A percentile compares a stretch with the other conserved stretches of the same genome.
Evolutionary conservation across 305 asterid species (phyloP).

Genomic region (Fraxinus latifolia): DNA sequence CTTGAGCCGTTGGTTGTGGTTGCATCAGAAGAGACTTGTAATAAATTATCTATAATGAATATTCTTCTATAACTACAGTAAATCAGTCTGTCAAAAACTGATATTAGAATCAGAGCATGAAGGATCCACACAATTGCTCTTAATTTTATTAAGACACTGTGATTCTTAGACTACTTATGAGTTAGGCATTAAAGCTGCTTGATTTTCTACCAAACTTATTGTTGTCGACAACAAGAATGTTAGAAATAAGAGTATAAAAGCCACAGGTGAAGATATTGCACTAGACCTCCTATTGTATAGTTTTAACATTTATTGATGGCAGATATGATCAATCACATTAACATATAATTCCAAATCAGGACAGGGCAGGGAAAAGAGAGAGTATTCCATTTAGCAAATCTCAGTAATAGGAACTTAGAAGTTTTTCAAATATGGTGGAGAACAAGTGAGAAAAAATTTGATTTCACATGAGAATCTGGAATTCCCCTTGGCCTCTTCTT

Average conservation of each 20-base stretch:
- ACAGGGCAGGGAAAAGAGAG: not conserved
- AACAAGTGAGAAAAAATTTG: not conserved
- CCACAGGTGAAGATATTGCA: not conserved
- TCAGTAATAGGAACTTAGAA: not conserved
- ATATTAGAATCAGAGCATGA: not conserved
- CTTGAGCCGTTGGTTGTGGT: conserved; percentile 5
- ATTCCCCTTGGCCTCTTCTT: not conserved
- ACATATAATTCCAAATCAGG: not conserved
- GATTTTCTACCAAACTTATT: not conserved
- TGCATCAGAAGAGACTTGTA: not conserved
- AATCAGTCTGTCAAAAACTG: not conserved
- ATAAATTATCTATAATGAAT: not conserved
- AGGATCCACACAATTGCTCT: not conserved
- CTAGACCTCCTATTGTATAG: not conserved
- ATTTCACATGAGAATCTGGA: not conserved
- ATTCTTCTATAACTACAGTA: not conserved
- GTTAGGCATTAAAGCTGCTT: not conserved
- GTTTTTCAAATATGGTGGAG: not conserved
- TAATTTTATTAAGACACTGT: not conserved
- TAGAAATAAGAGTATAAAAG: not conserved
- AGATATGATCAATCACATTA: not conserved
- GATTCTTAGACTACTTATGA: not conserved
- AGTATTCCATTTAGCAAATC: not conserved
- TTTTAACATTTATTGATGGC: not conserved
- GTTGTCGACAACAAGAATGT: not conserved